A percentile compares a stretch with the other conserved stretches of the same genome.
phyloP scores from a whole-genome alignment of 768 basidiomycete genomes.

The Termitomyces sp. region DNA sequence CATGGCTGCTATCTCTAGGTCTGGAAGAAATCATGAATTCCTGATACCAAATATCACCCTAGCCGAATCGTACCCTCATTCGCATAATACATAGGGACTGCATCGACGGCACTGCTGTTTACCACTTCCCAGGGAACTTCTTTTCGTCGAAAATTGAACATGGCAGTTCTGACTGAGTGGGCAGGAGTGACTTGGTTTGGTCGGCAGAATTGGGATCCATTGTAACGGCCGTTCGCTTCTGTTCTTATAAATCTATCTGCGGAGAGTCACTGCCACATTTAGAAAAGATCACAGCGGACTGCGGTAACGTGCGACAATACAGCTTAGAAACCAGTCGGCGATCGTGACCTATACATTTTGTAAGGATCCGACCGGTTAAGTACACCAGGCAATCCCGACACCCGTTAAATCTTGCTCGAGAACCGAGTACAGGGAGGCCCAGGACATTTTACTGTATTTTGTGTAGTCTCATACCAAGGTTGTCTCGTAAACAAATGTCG shows the following conservation, averaged over 20 bases:
- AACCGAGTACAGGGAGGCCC: background rate
- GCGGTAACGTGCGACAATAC: conserved; percentile 10
- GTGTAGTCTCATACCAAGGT: too few relatives aligned
- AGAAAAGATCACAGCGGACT: conserved; percentile 7
- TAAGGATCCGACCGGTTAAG: background rate
- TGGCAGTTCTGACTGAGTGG: conserved; percentile 12
- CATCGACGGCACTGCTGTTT: conserved; percentile 55
- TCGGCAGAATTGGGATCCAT: conserved; percentile 6
- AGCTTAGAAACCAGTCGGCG: background rate
- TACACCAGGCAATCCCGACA: background rate
- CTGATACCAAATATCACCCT: background rate
- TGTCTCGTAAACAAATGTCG: too few relatives aligned
- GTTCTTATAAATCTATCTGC: conserved; percentile 8
- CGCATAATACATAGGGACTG: conserved; percentile 59
- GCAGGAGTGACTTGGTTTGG: background rate
- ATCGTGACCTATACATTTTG: background rate
- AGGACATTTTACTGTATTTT: background rate
- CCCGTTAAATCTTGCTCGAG: conserved; percentile 8
- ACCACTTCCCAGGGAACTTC: conserved; percentile 77
- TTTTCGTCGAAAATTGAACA: conserved; percentile 47
- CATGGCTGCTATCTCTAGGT: conserved; percentile 53
- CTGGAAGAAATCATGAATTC: conserved; percentile 24
- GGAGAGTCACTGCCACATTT: conserved; percentile 10
- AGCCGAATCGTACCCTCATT: conserved; percentile 41
- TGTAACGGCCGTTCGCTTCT: conserved; percentile 1